Conservation (phyloP, 495 filamentous ascomycete genomes). For the Ascodesmis nigricans region DNA sequence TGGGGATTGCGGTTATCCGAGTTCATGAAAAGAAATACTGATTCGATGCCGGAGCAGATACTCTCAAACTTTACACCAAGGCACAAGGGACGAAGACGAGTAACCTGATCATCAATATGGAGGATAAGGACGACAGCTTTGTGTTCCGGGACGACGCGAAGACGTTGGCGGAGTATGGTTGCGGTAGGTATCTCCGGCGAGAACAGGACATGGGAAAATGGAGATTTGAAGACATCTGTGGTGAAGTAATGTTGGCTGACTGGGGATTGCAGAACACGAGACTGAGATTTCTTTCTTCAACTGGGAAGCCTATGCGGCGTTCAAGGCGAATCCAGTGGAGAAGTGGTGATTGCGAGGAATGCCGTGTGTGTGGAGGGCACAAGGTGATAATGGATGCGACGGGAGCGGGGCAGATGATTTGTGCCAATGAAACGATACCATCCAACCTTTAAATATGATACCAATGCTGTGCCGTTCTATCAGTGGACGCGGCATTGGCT, state of each 20-base stretch:
- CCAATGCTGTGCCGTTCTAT: too few relatives aligned
- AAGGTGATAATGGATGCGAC: too few relatives aligned
- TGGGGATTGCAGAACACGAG: conserved; percentile 15
- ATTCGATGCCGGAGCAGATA: too few relatives aligned
- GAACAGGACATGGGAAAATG: not conserved
- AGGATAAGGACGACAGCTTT: conserved; percentile 15
- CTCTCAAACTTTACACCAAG: conserved; percentile 22
- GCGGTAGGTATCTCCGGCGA: conserved; percentile 9
- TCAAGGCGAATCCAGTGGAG: conserved; percentile 20
- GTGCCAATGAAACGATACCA: too few relatives aligned
- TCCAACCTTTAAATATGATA: too few relatives aligned
- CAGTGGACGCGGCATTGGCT: too few relatives aligned
- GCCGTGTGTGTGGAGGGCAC: too few relatives aligned
- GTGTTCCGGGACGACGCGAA: conserved; percentile 15
- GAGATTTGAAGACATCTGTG: not conserved
- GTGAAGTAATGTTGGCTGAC: not conserved
- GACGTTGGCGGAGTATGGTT: conserved; percentile 17
- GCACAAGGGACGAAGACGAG: conserved; percentile 22
- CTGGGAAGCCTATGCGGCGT: conserved; percentile 18
- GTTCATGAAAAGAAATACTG: too few relatives aligned
- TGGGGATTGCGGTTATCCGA: too few relatives aligned
- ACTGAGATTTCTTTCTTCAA: conserved; percentile 22
- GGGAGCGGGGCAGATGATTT: too few relatives aligned
- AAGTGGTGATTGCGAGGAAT: conserved; percentile 22
- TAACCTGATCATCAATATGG: conserved; percentile 23